Evolutionary conservation across 2,329 filamentous ascomycete genomes (phyloP).

Genomic region (Claviceps digitariae): DNA sequence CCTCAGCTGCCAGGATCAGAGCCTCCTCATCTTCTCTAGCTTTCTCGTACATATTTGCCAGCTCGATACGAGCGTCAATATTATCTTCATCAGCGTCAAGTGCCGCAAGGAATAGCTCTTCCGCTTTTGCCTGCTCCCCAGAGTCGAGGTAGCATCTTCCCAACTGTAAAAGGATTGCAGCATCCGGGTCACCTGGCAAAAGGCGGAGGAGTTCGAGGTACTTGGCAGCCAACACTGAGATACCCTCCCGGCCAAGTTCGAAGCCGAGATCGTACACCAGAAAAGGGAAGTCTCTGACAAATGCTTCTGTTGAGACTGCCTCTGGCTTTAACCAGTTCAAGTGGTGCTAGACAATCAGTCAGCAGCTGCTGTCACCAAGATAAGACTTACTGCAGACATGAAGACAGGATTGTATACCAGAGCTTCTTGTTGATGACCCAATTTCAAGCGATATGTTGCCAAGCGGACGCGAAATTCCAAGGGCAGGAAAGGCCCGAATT

Average conservation of each 20-base stretch:
- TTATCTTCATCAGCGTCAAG: conserved; percentile 58
- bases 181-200: conserved; percentile 34
- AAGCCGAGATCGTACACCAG: conserved; percentile 57
- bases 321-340: conserved; percentile 57
- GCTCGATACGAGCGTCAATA: conserved; percentile 62
- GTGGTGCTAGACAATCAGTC: conserved; percentile 35
- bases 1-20: conserved; percentile 62
- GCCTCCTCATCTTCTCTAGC: conserved; percentile 62
- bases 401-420: conserved; percentile 38
- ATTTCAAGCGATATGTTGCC: conserved; percentile 65
- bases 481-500: conserved; percentile 64
- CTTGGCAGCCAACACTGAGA: conserved; percentile 28
- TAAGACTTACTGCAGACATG: not conserved
- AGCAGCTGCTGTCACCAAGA: not conserved
- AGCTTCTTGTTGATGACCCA: conserved; percentile 58
- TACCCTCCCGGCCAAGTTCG: conserved; percentile 24
- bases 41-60: conserved; percentile 76
- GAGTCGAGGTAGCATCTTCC: conserved; percentile 57
- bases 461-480: conserved; percentile 74
- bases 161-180: conserved; percentile 38
- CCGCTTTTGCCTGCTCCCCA: conserved; percentile 52
- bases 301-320: conserved; percentile 29
- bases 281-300: conserved; percentile 56
- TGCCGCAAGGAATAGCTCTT: conserved; percentile 63
- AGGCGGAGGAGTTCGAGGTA: conserved; percentile 43